Percentiles rank a stretch among this genome's conserved stretches.
Evolutionary conservation across 78 protist species (phyloP).

Genomic region (Blattamonas nauphoetae): DNA sequence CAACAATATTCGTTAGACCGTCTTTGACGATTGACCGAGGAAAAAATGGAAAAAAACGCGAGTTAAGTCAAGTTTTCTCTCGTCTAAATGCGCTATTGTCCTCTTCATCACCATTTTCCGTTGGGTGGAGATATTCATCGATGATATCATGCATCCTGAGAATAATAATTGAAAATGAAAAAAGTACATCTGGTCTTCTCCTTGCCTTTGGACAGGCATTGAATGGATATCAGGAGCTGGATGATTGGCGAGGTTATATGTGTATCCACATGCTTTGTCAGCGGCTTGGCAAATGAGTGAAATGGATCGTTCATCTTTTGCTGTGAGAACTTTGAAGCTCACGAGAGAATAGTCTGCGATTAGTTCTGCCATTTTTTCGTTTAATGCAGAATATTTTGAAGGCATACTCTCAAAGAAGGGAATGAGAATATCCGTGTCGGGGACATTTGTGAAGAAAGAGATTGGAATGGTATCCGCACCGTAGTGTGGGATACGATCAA

Average conservation of each 20-base stretch:
- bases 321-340: conserved; percentile 32
- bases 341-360: conserved; percentile 73
- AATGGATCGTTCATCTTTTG: conserved; percentile 33
- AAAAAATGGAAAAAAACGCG: too few relatives aligned
- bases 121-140: too few relatives aligned
- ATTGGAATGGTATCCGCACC: conserved; percentile 23
- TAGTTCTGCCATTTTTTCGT: conserved; percentile 42
- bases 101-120: too few relatives aligned
- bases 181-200: not conserved
- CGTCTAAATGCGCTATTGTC: too few relatives aligned
- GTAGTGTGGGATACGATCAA: conserved; percentile 66
- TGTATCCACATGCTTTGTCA: conserved; percentile 19
- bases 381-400: conserved; percentile 27
- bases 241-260: too few relatives aligned
- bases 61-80: too few relatives aligned
- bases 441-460: not conserved
- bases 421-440: not conserved
- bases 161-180: not conserved
- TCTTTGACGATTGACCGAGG: too few relatives aligned
- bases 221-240: not conserved
- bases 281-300: not conserved
- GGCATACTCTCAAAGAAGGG: not conserved
- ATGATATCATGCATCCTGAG: not conserved
- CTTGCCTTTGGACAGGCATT: not conserved
- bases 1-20: not conserved